These are phyloP conservation scores for Vigna radiata DNA, from an alignment of 306 rosid species.

Conservation along the genomic window DNA sequence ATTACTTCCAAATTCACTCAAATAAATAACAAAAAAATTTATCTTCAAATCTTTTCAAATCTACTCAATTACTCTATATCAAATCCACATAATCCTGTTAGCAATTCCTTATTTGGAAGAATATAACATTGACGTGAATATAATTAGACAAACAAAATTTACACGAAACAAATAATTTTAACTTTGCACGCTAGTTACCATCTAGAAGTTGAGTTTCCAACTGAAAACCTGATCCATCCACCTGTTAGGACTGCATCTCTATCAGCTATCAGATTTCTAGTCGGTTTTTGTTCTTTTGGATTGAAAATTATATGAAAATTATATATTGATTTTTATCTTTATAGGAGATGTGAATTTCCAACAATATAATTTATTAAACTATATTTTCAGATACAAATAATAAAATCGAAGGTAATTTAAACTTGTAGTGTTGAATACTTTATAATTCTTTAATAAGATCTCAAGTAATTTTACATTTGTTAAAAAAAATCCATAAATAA, in stretches of 20 bases:
- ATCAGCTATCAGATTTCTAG: not conserved
- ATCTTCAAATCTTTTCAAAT: too few species aligned
- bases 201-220: slow-evolving; percentile 22
- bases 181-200: not conserved
- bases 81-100: too few species aligned
- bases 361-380: not conserved
- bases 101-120: not conserved
- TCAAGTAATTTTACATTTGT: not conserved
- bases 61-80: too few species aligned
- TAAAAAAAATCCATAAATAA: not conserved
- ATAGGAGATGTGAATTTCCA: too few species aligned
- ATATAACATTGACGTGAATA: too few species aligned
- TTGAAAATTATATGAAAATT: too few species aligned
- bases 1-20: too few species aligned
- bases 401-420: not conserved
- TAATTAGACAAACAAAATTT: not conserved
- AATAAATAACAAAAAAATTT: too few species aligned
- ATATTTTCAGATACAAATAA: not conserved
- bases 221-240: not conserved
- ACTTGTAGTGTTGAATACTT: not conserved
- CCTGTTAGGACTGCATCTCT: not conserved
- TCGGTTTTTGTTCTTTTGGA: not conserved
- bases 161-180: not conserved
- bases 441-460: not conserved
- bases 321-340: too few species aligned